Percentiles rank a stretch among this genome's conserved stretches.
Evolutionary conservation across 768 basidiomycete genomes (phyloP).

Genomic region (Hortiboletus flavorubellus): DNA sequence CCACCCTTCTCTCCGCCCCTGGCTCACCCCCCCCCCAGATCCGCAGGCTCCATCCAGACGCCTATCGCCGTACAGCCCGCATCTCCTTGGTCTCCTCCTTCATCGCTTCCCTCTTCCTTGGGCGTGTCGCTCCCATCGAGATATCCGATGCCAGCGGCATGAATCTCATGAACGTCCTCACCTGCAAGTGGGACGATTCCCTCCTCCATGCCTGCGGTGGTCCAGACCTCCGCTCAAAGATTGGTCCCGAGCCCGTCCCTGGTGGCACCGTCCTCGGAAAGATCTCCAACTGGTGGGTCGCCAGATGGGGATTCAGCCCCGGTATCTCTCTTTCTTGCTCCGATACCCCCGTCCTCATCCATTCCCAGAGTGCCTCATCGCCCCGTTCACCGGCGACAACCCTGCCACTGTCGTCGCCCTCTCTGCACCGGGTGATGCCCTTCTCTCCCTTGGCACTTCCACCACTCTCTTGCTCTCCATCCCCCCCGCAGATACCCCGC

Average conservation of each 20-base stretch:
- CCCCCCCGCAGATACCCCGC: conserved; percentile 1
- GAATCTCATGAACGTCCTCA: conserved; percentile 8
- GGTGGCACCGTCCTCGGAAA: conserved; percentile 2
- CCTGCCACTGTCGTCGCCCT: conserved; percentile 5
- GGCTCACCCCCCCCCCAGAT: not conserved
- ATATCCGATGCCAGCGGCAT: conserved; percentile 6
- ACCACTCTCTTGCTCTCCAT: conserved; percentile 8
- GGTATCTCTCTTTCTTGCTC: not conserved
- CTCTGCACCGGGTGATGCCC: conserved; percentile 5
- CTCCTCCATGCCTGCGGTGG: not conserved
- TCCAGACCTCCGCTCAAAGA: conserved; percentile 1
- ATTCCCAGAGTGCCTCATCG: not conserved
- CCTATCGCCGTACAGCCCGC: not conserved
- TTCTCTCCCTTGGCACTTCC: conserved; percentile 7
- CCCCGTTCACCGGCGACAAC: conserved; percentile 10
- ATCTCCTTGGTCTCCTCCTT: conserved; percentile 7
- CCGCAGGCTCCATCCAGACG: not conserved
- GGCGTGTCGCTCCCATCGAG: conserved; percentile 8
- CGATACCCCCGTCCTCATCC: not conserved
- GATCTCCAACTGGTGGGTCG: conserved; percentile 3
- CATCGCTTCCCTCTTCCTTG: conserved; percentile 3
- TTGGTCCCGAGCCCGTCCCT: conserved; percentile 2
- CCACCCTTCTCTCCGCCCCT: not conserved
- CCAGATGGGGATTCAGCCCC: conserved; percentile 4
- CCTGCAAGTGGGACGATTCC: not conserved